Evolutionary conservation across 495 filamentous ascomycete genomes (phyloP), one percentile per base, ranked within the genome.

Genomic region (Podospora bellae-mahoneyi): DNA sequence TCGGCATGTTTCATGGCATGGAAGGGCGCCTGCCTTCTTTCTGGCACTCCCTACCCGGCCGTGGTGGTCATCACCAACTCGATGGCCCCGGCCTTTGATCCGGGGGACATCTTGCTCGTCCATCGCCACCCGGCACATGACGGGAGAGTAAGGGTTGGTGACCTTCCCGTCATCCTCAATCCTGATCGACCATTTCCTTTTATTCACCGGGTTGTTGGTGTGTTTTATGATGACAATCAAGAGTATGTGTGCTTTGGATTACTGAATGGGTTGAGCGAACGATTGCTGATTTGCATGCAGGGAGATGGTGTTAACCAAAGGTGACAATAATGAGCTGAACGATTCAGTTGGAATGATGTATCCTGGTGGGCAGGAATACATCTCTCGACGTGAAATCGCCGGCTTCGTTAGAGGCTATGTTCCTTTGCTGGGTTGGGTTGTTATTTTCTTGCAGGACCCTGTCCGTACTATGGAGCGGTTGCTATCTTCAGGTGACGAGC

Each of bases 21-120:
- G 56, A 58, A 58, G 23, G 56, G 19, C 4, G 19, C 23, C 9
- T 58, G 9, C 5, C 15, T 58, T 9, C 19, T 58, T 16, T 9
- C 56, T 13, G 56, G 23, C 56, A 58, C 56, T 5, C 56, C 16
- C 6, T 58, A 58, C 56, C 56, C 56, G n/a, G 56, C 13, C n/a
- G 23, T 58, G 56, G 23, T 58, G 6, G 56, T 58, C 56, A 58
- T 58, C 23, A 58, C 56, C n/a, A 27, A 58, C n/a, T 58, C 56
- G 18, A 58, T 58, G 56, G 56, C 23, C 20, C 56, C 56, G n/a
- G 56, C 56, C 23, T 58, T 58, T 18, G 18, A 58, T 58, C 56
- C 56, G 56, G 56, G 56, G 56, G 56, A 58, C 56, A 58, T 58
- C 23, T 27, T 58, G 56, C 6, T 58, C 56, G n/a, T 58, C 56